phyloP scores from a whole-genome alignment of 2,329 filamentous ascomycete species.

The Corinectria fuckeliana region DNA sequence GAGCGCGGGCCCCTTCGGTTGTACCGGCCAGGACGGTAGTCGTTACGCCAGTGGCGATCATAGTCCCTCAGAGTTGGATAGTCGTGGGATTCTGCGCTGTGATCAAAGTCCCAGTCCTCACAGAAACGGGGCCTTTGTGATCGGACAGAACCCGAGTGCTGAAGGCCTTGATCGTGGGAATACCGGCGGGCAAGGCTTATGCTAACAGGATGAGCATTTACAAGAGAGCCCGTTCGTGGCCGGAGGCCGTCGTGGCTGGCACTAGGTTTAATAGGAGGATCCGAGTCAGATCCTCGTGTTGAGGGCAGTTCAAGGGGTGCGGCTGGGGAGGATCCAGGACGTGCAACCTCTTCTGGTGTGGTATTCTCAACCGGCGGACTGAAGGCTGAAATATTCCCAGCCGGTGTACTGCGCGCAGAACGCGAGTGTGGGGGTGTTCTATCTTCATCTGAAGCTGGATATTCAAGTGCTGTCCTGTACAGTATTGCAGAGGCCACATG shows the following conservation, averaged over 20 bases:
- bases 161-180: slow-evolving; percentile 33
- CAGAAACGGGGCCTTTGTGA: slow-evolving; percentile 32
- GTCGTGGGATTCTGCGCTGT: slow-evolving; percentile 21
- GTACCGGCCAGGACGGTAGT: slow-evolving; percentile 31
- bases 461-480: background rate
- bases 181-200: slow-evolving; percentile 20
- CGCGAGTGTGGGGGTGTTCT: slow-evolving; percentile 22
- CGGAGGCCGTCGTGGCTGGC: slow-evolving; percentile 28
- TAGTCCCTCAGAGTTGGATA: slow-evolving; percentile 31
- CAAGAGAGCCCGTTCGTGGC: slow-evolving; percentile 27
- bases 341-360: slow-evolving; percentile 18
- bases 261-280: slow-evolving; percentile 28
- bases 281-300: slow-evolving; percentile 25
- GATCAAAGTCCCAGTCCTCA: slow-evolving; percentile 36
- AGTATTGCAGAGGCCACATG: background rate
- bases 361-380: slow-evolving; percentile 20
- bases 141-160: slow-evolving; percentile 29
- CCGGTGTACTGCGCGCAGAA: slow-evolving; percentile 36
- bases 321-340: slow-evolving; percentile 22
- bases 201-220: slow-evolving; percentile 21
- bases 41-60: slow-evolving; percentile 35
- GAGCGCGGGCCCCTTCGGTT: slow-evolving; percentile 33
- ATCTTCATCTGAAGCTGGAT: background rate
- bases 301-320: slow-evolving; percentile 14
- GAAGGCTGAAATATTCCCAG: slow-evolving; percentile 24